Base-by-base conservation (phyloP, 2,329 filamentous ascomycete species). In the Ceratocystis variospora region DNA sequence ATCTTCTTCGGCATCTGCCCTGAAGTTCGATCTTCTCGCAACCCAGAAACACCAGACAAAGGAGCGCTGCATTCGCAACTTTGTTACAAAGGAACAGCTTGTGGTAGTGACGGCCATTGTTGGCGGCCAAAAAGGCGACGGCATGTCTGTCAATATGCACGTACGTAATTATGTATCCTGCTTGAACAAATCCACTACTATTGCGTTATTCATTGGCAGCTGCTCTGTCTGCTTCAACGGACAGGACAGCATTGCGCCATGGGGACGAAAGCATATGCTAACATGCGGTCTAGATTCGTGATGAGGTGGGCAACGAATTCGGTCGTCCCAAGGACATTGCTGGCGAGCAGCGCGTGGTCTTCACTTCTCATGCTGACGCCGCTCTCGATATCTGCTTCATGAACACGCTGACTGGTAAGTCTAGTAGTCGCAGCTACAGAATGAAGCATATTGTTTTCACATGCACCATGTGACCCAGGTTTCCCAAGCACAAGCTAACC, bases 371-470 rank as follows among this genome's bases (percentile, higher is more conserved):
- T 75, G 87, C 87, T 63, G 92, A 97, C 77, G 89, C 90, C 44
- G 89, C 90, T 8, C 96, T 99, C 73, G 93, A 97, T 73, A 90
- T 99, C 64, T 99, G 93, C 82, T 96, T 96, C 74, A 89, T 95
- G 77, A 97, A 96, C 77, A 76, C 86, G 72, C 80, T 91, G 69
- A 83, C 83, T 61, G 81, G 83, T 93, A 83, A 70, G 87, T 50
- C 8, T 6, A 6, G 22, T 15, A 41, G 37, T 41, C 12, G 12
- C 37, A 41, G 12, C 37, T 3, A 41, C 10, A 41, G 37, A 41
- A 41, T 41, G 37, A 41, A 41, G 37, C 37, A 41, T 41, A 3
- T 41, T 41, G 8, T 12, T 3, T 12, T 15, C 48, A 53, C 48
- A 53, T 28, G 48, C 6, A n/a, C 4, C 2, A 25, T 41, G 22